phyloP scores from a whole-genome alignment of 2,329 filamentous ascomycete species.

The Podosphaera fusca region DNA sequence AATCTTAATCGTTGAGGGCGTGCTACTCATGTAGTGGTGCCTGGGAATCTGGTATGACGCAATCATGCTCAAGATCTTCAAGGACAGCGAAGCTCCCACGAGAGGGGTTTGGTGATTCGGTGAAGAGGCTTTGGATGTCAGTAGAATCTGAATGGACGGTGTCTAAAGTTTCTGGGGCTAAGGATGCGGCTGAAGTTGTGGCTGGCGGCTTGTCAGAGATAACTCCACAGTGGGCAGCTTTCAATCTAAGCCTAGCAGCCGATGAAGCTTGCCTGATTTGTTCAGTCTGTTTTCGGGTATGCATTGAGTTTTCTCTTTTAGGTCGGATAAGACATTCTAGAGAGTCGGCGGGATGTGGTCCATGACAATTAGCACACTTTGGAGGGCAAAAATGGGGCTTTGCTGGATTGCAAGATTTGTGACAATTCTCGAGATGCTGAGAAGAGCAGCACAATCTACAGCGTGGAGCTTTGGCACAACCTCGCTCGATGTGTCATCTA shows the following conservation, averaged over 20 bases:
- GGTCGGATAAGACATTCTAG: background rate
- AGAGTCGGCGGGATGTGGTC: background rate
- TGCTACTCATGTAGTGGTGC: background rate
- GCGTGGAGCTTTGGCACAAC: background rate
- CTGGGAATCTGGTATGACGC: background rate
- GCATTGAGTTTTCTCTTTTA: background rate
- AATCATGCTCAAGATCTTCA: background rate
- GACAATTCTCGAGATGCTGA: background rate
- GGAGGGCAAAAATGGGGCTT: background rate
- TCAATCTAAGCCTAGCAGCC: background rate
- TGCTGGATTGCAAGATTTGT: background rate
- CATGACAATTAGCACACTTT: background rate
- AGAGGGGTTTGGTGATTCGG: background rate
- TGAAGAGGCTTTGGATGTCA: background rate
- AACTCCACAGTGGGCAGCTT: background rate
- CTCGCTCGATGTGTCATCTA: background rate
- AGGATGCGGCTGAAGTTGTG: background rate
- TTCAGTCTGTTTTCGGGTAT: background rate
- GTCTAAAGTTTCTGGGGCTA: background rate
- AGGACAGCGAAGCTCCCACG: background rate
- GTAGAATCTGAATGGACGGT: background rate
- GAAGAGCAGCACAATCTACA: background rate
- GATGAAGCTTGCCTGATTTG: background rate
- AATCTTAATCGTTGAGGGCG: too few species aligned
- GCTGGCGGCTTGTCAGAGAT: background rate